Base-by-base conservation (phyloP, 2,329 filamentous ascomycete species). In the Fusarium sp. region DNA sequence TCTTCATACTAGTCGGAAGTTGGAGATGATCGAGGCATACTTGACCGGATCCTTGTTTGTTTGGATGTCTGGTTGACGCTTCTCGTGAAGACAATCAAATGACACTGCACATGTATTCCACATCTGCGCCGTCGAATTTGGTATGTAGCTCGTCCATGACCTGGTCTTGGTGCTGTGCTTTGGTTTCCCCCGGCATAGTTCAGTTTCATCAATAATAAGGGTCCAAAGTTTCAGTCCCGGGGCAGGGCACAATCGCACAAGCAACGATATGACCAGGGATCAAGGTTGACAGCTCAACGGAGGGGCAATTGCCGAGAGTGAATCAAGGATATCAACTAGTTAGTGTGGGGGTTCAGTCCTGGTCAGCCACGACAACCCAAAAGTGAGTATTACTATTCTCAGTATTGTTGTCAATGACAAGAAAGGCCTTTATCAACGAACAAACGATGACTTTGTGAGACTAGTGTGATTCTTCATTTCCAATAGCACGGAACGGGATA, bases 121-220 rank as follows among this genome's bases (percentile, higher is more conserved):
- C 5, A 5, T 33, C 31, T 9, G 11, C 27, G 27, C 9, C 9
- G 27, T 29, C 9, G 4, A 10, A 25, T 6, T 25, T 29, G 27
- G 27, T 29, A 29, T 10, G 9, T 13, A 29, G 27, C 27, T 29
- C 27, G 27, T 13, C 27, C 27, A 29, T 29, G 27, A 29, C 27
- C 10, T 27, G 11, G 9, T 9, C 7, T n/a, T n/a, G 5, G 15
- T 45, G 10, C 17, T 27, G 35, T 21, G 23, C 21, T 29, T 42
- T 35, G 7, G n/a, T 25, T 49, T 49, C 49, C 48, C 61, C 50
- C 47, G 59, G 46, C 52, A 44, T 53, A 57, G 38, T 46, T 56
- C 41, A 53, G 37, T 46, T 39, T 48, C 43, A 45, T 48, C 37
- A 53, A 54, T 53, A 53, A 54, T 53, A 54, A 67, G 63, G 66